phyloP scores from a whole-genome alignment of 163 green algal species.

The Scenedesmus sp. region DNA sequence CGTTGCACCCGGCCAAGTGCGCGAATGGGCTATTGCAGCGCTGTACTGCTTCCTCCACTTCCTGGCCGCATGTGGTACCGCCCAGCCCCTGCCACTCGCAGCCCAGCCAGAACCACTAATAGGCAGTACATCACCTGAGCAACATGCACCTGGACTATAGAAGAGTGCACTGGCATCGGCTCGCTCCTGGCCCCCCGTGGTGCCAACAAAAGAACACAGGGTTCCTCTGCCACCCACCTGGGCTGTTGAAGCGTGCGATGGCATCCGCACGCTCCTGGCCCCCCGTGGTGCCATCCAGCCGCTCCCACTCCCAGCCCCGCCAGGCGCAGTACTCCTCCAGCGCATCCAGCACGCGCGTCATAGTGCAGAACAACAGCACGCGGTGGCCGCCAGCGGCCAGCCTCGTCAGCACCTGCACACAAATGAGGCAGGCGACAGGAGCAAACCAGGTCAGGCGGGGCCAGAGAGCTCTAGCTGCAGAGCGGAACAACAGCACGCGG shows the following conservation, averaged over 20 bases:
- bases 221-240: slow-evolving; percentile 37
- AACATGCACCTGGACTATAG: slow-evolving; percentile 73
- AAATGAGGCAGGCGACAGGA: too few relatives aligned
- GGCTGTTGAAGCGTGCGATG: slow-evolving; percentile 79
- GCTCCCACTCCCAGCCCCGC: slow-evolving; percentile 59
- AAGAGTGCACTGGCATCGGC: slow-evolving; percentile 76
- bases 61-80: slow-evolving; percentile 71
- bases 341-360: slow-evolving; percentile 87
- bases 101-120: slow-evolving; percentile 59
- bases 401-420: slow-evolving; percentile 70
- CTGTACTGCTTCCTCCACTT: slow-evolving; percentile 73
- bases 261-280: slow-evolving; percentile 72
- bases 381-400: slow-evolving; percentile 79
- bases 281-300: slow-evolving; percentile 84
- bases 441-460: too few relatives aligned
- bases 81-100: slow-evolving; percentile 79
- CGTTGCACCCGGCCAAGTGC: too few relatives aligned
- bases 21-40: too few relatives aligned
- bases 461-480: too few relatives aligned
- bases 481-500: slow-evolving; percentile 92
- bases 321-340: slow-evolving; percentile 78
- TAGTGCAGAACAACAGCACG: slow-evolving; percentile 93
- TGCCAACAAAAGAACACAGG: slow-evolving; percentile 55
- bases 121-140: too few relatives aligned
- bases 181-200: slow-evolving; percentile 71